A percentile compares a stretch with the other conserved stretches of the same genome.
Conservation (phyloP, 306 rosid genomes). For the Lathyrus oleraceus region DNA sequence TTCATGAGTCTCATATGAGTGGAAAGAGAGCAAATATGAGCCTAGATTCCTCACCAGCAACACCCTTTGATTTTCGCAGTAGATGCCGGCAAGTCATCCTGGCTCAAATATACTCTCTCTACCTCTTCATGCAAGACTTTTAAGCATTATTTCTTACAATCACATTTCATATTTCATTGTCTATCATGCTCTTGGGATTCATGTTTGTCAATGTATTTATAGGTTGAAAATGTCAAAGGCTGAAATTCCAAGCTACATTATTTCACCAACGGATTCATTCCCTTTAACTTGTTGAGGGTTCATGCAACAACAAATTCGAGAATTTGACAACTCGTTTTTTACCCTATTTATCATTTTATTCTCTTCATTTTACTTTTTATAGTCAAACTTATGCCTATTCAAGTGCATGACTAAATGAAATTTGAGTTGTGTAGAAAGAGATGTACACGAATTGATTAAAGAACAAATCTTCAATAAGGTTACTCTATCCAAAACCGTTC, state of each 20-base stretch:
- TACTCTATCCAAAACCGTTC: constrained; percentile 8
- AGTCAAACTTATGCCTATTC: neutral
- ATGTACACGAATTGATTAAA: no score
- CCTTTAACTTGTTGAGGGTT: neutral
- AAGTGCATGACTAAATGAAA: no score
- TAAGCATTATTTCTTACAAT: neutral
- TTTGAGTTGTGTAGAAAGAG: no score
- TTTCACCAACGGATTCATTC: neutral
- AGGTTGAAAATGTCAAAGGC: constrained; percentile 34
- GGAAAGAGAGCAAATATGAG: constrained; percentile 39
- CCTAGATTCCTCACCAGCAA: constrained; percentile 38
- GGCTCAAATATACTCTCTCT: constrained; percentile 53
- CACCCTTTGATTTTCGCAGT: neutral
- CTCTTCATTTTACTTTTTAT: neutral
- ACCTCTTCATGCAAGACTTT: constrained; percentile 41
- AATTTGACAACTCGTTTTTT: neutral
- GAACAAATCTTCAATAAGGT: neutral
- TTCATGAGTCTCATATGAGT: constrained; percentile 35
- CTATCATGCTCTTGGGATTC: neutral
- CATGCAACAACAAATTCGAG: neutral
- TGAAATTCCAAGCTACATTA: constrained; percentile 11
- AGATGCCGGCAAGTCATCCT: constrained; percentile 57
- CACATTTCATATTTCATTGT: neutral
- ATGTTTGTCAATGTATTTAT: constrained; percentile 34
- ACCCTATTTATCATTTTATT: neutral